phyloP scores from a whole-genome alignment of 2,329 filamentous ascomycete species.

The Mycosphaerelloides madeirae region DNA sequence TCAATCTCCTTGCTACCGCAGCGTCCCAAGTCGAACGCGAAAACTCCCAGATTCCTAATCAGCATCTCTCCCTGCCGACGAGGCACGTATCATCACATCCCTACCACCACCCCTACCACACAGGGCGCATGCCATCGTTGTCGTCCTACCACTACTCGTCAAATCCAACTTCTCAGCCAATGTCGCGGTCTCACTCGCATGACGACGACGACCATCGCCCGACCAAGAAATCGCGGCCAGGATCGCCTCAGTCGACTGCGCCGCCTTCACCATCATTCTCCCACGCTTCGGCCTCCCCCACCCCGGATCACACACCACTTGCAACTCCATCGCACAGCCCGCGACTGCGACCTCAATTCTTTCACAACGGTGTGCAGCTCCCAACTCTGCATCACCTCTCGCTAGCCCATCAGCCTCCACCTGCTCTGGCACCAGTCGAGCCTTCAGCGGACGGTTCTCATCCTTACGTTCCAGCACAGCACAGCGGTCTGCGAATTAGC shows the following conservation, averaged over 20 bases:
- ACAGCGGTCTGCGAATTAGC: slow-evolving; percentile 71
- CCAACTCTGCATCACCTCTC: slow-evolving; percentile 76
- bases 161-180: slow-evolving; percentile 59
- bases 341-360: slow-evolving; percentile 71
- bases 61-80: slow-evolving; percentile 32
- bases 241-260: slow-evolving; percentile 90
- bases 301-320: slow-evolving; percentile 96
- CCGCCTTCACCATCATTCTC: slow-evolving; percentile 96
- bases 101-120: slow-evolving; percentile 47
- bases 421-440: slow-evolving; percentile 67
- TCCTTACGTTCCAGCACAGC: slow-evolving; percentile 53
- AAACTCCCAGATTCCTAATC: slow-evolving; percentile 39
- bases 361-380: slow-evolving; percentile 67
- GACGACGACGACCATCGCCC: slow-evolving; percentile 76
- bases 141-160: slow-evolving; percentile 65
- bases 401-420: slow-evolving; percentile 53
- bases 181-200: slow-evolving; percentile 83
- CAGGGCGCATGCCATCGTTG: slow-evolving; percentile 67
- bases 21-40: slow-evolving; percentile 64
- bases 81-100: slow-evolving; percentile 33
- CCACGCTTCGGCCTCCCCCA: slow-evolving; percentile 90
- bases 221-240: slow-evolving; percentile 84
- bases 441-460: slow-evolving; percentile 57
- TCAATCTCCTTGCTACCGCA: slow-evolving; percentile 65
- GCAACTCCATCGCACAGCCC: slow-evolving; percentile 94